Base-by-base conservation (phyloP, 768 basidiomycete genomes). In the Trametes cubensis region DNA sequence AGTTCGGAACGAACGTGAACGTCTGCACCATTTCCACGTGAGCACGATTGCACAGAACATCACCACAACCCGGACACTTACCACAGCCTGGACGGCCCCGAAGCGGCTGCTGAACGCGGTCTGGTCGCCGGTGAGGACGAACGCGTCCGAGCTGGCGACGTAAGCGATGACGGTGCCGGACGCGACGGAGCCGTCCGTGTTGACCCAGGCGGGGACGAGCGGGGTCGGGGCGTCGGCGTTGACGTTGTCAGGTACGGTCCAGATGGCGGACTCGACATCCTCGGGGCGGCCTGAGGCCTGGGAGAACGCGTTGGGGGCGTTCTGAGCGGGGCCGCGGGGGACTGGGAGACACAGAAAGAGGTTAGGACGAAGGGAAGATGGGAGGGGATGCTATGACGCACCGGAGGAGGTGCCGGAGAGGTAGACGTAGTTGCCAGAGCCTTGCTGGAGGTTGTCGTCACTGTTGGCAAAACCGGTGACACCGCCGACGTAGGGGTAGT, bases 201-300 rank as follows among this genome's bases (percentile, higher is more conserved):
- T 69, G 44, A 67, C 50, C 70, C 70, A 71, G 18, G 45, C 23
- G 38, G 66, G 58, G 13, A 38, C 14, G 25, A 69, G 58, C 41
- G 48, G 46, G 48, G 23, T 45, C 38, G 57, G 49, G 34, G 34
- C 34, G 34, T 34, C 34, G 6, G 34, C 34, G 6, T 4, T 11
- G 34, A 11, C 6, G 34, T 34, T 34, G n/a, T 30, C 13, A 45
- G 39, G 48, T 30, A 68, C 51, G 40, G 44, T 49, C 70, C 70
- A 71, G 41, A 71, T 61, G 20, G 66, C 64, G 62, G 68, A 68
- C 55, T 71, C 70, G 48, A 48, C 55, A 21, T 46, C 38, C 44
- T 58, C 67, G 39, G 53, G 2, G 26, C 41, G 21, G 17, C 46
- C 60, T 23, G 64, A 63, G 5, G 67, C 58, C n/a, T 55, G 63